Base-by-base conservation (phyloP, 2,329 filamentous ascomycete species). In the Hypoxylon sp. region DNA sequence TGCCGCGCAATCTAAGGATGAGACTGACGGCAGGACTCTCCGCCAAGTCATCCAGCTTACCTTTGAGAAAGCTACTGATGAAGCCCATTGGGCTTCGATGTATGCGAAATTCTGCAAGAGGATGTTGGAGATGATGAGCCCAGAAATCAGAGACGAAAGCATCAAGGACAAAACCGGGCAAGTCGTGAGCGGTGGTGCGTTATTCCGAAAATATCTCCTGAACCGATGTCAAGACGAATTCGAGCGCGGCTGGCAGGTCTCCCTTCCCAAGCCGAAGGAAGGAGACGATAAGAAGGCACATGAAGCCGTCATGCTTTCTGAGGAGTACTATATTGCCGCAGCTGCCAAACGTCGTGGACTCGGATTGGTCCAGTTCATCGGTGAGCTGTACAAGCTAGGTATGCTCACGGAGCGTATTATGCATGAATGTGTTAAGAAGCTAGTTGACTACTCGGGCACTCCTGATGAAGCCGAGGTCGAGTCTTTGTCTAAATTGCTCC, bases 371-470 rank as follows among this genome's bases (percentile, higher is more conserved):
- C 95, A 97, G 81, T 99, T 99, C 83, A 99, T 99, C 77, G 96
- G 96, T 84, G 96, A 99, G 82, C 88, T 99, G 47, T 99, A 97
- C 88, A 99, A 98, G 86, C 89, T 99, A 66, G 90, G 91, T 78
- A 99, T 99, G 96, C 87, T 99, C 80, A 99, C 96, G 67, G 93
- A 97, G 80, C 92, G 95, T 79, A 99, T 99, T 82, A 99, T 99
- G 96, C 95, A 99, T 84, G 93, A 97, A 81, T 99, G 96, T 87
- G 94, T 99, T 27, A 91, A 94, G 83, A 97, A 97, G 81, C 88
- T 99, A 69, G 92, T 99, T 71, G 95, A 99, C 81, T 98, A 96
- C 80, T 91, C 95, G 76, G 94, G 93, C 67, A 84, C 93, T 66
- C 96, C 96, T 46, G 96, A 99, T 74, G 96, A 99, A 82, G 92